Base-by-base conservation (phyloP, 2,329 filamentous ascomycete genomes). In the Beauveria sp. region DNA sequence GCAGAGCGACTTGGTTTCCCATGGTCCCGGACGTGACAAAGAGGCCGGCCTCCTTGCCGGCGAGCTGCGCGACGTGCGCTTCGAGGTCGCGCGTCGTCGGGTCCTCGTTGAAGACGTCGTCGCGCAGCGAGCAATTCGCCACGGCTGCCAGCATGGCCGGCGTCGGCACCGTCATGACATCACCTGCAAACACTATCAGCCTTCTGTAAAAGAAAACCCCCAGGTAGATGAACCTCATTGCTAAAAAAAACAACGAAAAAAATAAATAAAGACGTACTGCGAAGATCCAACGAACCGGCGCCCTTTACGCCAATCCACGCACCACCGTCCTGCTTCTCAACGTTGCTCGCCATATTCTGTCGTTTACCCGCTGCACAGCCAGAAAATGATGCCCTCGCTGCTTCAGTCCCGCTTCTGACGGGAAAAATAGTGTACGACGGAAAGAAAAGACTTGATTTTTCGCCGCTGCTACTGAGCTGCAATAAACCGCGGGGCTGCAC, bases 21-120 rank as follows among this genome's bases (percentile, higher is more conserved):
- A 96, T 96, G 5, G 93, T 96, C 3, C 93, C 93, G 0, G 90
- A 95, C 63, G 96, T 80, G 61, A 96, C 90, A 60, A 96, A 87
- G 5, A 97, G 79, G 0, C 84, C 89, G 8, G 85, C 86, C 69
- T 92, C 88, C 68, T 96, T 92, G 67, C 85, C 85, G 1, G 90
- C 84, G 3, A 96, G 81, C 38, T 81, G 71, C 20, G 91, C 90
- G 50, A 96, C 81, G 72, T 89, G 87, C 51, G 81, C 76, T 73
- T 97, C 90, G 46, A 98, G 84, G 26, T 83, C 80, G 56, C 83
- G 86, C 1, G 93, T 97, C 0, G 88, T 91, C 1, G 84, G 79
- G 69, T 96, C 92, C 74, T 96, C 91, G 65, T 80, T 77, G 72
- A 89, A 90, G 67, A 96, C 91, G 73, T 96, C 93, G 74, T 97